These are phyloP conservation scores for Blepharisma japonicum DNA, from an alignment of 73 alveolate genomes.

Conservation along the genomic window DNA sequence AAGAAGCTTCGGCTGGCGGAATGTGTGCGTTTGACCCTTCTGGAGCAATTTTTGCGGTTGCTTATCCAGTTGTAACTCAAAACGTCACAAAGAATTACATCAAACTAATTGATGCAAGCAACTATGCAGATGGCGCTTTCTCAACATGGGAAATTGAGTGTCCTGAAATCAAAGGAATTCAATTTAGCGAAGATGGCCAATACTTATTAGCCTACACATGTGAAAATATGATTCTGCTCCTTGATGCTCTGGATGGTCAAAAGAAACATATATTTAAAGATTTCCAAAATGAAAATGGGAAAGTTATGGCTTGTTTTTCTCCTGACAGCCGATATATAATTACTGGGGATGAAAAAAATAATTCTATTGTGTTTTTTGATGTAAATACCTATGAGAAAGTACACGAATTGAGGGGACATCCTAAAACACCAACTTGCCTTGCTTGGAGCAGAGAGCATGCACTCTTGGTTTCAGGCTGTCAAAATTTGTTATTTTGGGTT, in stretches of 20 bases:
- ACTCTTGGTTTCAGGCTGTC: conserved; percentile 55
- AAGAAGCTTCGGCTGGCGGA: conserved; percentile 17
- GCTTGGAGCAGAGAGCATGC: conserved; percentile 47
- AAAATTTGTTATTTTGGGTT: conserved; percentile 58
- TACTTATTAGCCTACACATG: background rate
- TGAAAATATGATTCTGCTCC: conserved; percentile 16
- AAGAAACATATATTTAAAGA: conserved; percentile 10
- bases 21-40: conserved; percentile 30
- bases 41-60: conserved; percentile 23
- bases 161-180: background rate
- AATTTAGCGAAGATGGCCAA: conserved; percentile 10
- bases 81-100: conserved; percentile 21
- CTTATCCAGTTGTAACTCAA: conserved; percentile 17
- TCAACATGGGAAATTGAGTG: background rate
- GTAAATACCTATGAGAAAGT: conserved; percentile 64
- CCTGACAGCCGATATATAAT: conserved; percentile 83
- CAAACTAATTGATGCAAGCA: background rate
- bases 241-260: conserved; percentile 21
- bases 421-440: conserved; percentile 45
- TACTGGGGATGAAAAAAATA: conserved; percentile 80
- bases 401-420: conserved; percentile 45
- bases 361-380: conserved; percentile 61
- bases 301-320: conserved; percentile 47
- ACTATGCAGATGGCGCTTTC: conserved; percentile 19
- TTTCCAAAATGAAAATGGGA: conserved; percentile 22